Base-by-base conservation (phyloP, 257 asterid species). In the Nicotiana tabacum region DNA sequence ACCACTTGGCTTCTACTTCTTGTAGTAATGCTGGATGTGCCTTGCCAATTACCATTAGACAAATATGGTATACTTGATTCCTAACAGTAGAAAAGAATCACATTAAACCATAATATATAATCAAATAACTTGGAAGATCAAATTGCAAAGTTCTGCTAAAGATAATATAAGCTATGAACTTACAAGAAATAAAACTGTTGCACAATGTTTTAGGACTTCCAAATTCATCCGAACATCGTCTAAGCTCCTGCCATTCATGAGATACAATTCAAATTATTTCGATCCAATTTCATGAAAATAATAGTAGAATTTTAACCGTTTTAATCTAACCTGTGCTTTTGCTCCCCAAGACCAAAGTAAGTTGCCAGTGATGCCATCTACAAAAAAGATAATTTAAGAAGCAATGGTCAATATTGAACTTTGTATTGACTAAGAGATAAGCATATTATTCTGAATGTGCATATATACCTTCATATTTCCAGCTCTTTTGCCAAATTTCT, bases 121-220 rank as follows among this genome's bases (percentile, higher is more conserved):
- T 43, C 43, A 64, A 33, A 35, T 5, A 61, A n/a, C 6, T 32
- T 61, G 53, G 32, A 58, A 17, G 35, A 32, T 82, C 16, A 32
- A 68, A 21, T 78, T 55, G 53, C 4, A 68, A 21, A 35, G 33
- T 56, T 61, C 2, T 62, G 43, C 17, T 9, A 4, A 5, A 60
- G 70, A 11, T 5, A 10, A 77, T 51, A 32, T 48, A 27, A 78
- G 65, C 18, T 33, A 35, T 10, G 18, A 51, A 18, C 15, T 3
- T 90, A 92, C 99, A 98, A 96, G 88, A 65, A 96, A 85, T 29
- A 96, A 83, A 12, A 96, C 99, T 0, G 99, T 92, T 77, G 98
- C 99, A 84, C 99, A 96, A 87, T 96, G 95, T 90, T 96, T 96
- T 77, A 96, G 83, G 55, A 96, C 99, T 86, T 96, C 98, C 91